phyloP scores from a whole-genome alignment of 1,284 basidiomycete genomes.

The Boletus smithii region DNA sequence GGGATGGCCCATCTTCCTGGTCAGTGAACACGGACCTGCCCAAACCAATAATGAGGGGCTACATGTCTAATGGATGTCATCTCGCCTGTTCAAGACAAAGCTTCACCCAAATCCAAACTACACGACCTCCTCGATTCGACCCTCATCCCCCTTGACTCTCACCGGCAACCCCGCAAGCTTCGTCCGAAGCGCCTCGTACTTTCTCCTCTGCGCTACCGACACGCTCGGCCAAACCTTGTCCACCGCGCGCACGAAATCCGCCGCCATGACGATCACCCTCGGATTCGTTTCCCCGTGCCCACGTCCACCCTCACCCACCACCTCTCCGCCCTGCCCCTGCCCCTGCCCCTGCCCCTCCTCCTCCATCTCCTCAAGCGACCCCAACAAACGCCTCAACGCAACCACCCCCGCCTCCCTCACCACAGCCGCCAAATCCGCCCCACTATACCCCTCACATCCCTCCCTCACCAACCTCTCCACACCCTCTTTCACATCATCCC shows the following conservation, averaged over 20 bases:
- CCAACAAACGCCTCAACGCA: constrained; percentile 73
- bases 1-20: no score
- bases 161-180: constrained; percentile 78
- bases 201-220: constrained; percentile 71
- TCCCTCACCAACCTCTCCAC: constrained; percentile 53
- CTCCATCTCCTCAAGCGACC: constrained; percentile 52
- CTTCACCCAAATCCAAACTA: not conserved
- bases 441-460: constrained; percentile 83
- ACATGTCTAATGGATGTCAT: no score
- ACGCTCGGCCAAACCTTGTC: constrained; percentile 89
- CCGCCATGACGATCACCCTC: constrained; percentile 48
- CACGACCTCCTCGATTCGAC: constrained; percentile 13
- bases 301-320: no score
- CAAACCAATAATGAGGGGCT: no score
- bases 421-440: constrained; percentile 84
- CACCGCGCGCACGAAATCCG: constrained; percentile 76
- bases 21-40: no score
- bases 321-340: no score
- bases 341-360: not conserved
- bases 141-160: constrained; percentile 25
- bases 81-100: no score
- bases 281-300: constrained; percentile 12
- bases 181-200: constrained; percentile 75
- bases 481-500: constrained; percentile 13
- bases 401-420: constrained; percentile 88